Evolutionary conservation across 2,329 filamentous ascomycete genomes (phyloP).

Genomic region (Dactylonectria estremocensis): DNA sequence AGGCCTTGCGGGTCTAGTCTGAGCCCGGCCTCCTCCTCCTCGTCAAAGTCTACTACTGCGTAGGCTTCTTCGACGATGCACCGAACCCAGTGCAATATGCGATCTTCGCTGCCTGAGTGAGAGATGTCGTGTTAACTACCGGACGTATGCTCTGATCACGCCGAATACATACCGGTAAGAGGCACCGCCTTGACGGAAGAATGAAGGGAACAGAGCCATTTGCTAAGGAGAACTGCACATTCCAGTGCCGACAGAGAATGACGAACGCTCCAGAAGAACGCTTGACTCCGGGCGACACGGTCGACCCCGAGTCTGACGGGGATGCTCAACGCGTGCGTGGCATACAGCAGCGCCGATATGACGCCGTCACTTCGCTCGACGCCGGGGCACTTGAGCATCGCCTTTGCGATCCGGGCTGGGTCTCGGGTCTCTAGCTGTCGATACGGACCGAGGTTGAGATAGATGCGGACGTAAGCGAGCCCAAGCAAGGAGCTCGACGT

Average conservation of each 20-base stretch:
- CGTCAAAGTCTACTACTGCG: conserved; percentile 56
- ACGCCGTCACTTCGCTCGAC: conserved; percentile 65
- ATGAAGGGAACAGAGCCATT: conserved; percentile 59
- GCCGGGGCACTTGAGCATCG: conserved; percentile 54
- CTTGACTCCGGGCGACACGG: conserved; percentile 68
- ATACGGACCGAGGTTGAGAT: conserved; percentile 61
- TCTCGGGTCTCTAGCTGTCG: conserved; percentile 61
- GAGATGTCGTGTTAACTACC: not conserved
- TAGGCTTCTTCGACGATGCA: conserved; percentile 63
- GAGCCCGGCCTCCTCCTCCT: conserved; percentile 49
- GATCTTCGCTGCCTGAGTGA: conserved; percentile 57
- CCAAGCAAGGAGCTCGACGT: conserved; percentile 63
- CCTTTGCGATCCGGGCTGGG: conserved; percentile 56
- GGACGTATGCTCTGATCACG: not conserved
- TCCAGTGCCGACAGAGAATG: conserved; percentile 69
- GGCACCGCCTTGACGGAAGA: conserved; percentile 37
- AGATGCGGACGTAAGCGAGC: conserved; percentile 63
- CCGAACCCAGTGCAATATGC: conserved; percentile 63
- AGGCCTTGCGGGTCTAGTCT: conserved; percentile 49
- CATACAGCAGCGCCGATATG: conserved; percentile 66
- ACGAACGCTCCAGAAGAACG: conserved; percentile 71
- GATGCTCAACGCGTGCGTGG: conserved; percentile 69
- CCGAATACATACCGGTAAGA: conserved; percentile 46
- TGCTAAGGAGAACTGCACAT: conserved; percentile 68
- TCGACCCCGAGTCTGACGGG: conserved; percentile 70